These are phyloP conservation scores for Punica granatum DNA, from an alignment of 345 rosid genomes.

Conservation along the genomic window DNA sequence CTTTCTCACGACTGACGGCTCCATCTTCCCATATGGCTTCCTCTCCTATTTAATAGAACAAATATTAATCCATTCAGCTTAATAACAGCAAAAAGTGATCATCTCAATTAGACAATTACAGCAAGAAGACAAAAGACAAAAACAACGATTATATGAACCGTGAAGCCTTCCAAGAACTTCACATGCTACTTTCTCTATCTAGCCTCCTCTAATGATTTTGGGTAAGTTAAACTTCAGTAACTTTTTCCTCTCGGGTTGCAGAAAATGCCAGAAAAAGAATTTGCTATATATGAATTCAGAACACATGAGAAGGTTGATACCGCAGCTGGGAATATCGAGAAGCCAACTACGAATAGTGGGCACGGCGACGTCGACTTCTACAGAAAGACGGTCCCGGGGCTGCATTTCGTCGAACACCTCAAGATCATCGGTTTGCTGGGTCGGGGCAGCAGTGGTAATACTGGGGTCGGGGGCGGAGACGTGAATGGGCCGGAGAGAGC, in stretches of 20 bases:
- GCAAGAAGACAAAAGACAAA: background rate
- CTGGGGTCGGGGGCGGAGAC: conserved; percentile 16
- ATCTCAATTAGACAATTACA: background rate
- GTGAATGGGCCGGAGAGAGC: conserved; percentile 74
- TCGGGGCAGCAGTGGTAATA: background rate
- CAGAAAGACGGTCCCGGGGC: conserved; percentile 74
- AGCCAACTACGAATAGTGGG: conserved; percentile 73
- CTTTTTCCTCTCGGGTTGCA: background rate
- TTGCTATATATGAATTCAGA: background rate
- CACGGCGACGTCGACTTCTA: conserved; percentile 53
- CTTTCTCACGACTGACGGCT: conserved; percentile 13
- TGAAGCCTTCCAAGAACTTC: background rate
- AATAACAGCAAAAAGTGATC: background rate
- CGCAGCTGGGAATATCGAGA: conserved; percentile 70
- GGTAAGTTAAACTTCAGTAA: background rate
- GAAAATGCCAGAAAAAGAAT: background rate
- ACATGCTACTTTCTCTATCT: background rate
- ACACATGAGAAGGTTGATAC: conserved; percentile 22
- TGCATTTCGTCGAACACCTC: conserved; percentile 69
- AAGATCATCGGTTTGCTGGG: conserved; percentile 21
- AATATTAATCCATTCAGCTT: background rate
- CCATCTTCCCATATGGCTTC: conserved; percentile 34
- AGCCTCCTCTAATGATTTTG: background rate
- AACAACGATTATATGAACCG: background rate
- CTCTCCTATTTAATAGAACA: conserved; percentile 38